Conservation (phyloP, 225 moss, liverwort and hornwort genomes). For the Sphagnum tenellum region DNA sequence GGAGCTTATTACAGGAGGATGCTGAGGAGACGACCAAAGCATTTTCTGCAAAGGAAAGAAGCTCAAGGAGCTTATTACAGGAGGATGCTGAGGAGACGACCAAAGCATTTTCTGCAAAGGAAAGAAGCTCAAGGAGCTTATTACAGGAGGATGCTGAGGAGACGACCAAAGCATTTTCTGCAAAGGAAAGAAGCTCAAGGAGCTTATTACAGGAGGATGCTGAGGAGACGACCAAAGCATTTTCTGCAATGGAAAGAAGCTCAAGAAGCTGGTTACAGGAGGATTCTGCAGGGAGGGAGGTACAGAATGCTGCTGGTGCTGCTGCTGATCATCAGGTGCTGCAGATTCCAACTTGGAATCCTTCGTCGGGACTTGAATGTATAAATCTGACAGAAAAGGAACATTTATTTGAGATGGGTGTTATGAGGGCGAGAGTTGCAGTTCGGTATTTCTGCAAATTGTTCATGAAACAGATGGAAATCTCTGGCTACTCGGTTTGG, state of each 20-base stretch:
- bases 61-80: not conserved
- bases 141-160: not conserved
- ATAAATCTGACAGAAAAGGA: conserved; percentile 7
- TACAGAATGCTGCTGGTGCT: conserved; percentile 2
- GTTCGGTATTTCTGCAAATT: conserved; percentile 77
- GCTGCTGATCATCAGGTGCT: too few relatives aligned
- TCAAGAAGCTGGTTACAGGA: not conserved
- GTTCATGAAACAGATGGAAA: conserved; percentile 91
- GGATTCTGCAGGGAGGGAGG: not conserved
- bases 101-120: not conserved
- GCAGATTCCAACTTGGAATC: too few relatives aligned
- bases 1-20: not conserved
- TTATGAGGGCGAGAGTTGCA: conserved; percentile 56
- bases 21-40: too few relatives aligned
- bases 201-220: not conserved
- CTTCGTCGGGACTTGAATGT: too few relatives aligned
- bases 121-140: conserved; percentile 3
- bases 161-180: too few relatives aligned
- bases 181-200: not conserved
- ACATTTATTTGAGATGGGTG: conserved; percentile 52
- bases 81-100: conserved; percentile 11
- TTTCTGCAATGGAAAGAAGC: not conserved
- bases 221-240: conserved; percentile 11
- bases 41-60: not conserved
- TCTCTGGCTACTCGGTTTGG: conserved; percentile 73